phyloP scores from a whole-genome alignment of 2,329 filamentous ascomycete genomes.

The Ophiostoma sp. region DNA sequence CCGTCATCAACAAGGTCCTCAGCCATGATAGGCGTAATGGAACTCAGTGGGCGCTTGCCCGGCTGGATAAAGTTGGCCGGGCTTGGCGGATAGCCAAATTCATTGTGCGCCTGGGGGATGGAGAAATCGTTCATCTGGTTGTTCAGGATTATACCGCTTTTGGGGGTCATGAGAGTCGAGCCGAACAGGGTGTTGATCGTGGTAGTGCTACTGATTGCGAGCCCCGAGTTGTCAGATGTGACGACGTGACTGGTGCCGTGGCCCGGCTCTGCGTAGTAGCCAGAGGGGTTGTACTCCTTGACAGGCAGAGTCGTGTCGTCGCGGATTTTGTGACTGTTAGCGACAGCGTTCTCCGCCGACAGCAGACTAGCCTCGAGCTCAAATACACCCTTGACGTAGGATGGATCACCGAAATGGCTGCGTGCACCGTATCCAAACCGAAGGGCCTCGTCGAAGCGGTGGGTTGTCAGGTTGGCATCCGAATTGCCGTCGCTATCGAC shows the following conservation, averaged over 20 bases:
- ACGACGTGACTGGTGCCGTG: constrained; percentile 71
- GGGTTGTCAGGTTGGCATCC: constrained; percentile 60
- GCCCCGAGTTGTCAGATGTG: constrained; percentile 63
- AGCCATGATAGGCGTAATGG: constrained; percentile 75
- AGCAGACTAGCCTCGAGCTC: constrained; percentile 65
- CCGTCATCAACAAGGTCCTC: constrained; percentile 41
- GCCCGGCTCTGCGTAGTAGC: constrained; percentile 24
- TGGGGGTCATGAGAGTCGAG: constrained; percentile 68
- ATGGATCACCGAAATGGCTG: constrained; percentile 75
- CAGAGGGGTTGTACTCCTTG: constrained; percentile 62
- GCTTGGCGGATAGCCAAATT: constrained; percentile 78
- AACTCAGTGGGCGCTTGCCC: constrained; percentile 75
- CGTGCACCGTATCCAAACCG: constrained; percentile 81
- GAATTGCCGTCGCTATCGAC: constrained; percentile 39
- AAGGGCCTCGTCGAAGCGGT: constrained; percentile 82
- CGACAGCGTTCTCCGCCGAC: constrained; percentile 50
- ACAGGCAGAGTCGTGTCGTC: constrained; percentile 68
- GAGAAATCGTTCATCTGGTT: constrained; percentile 76
- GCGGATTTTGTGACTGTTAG: constrained; percentile 61
- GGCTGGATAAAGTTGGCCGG: constrained; percentile 76
- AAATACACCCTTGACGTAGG: constrained; percentile 59
- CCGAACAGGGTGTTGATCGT: constrained; percentile 88
- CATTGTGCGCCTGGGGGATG: constrained; percentile 69
- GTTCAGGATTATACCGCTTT: constrained; percentile 76
- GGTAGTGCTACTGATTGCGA: constrained; percentile 76